Conservation (phyloP, 192 early-diverging fungal genomes). For the Phlyctochytrium arcticum region DNA sequence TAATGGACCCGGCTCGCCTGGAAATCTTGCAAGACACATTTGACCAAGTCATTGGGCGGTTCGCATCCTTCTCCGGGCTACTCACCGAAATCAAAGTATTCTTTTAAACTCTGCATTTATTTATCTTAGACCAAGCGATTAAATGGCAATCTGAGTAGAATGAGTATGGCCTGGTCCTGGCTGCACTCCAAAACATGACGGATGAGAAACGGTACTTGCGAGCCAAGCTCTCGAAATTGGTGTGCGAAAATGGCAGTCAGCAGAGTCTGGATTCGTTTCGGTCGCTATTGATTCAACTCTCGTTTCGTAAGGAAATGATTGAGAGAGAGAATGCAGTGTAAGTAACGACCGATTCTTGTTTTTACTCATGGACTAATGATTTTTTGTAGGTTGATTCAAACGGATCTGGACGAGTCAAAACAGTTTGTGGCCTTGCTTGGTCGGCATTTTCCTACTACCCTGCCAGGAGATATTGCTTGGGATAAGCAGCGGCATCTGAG, state of each 20-base stretch:
- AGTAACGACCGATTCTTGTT: background rate
- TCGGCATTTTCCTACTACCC: background rate
- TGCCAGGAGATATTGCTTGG: background rate
- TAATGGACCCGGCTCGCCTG: background rate
- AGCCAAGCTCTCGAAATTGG: conserved; percentile 3
- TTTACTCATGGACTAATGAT: background rate
- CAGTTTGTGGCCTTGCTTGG: background rate
- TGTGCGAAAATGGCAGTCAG: conserved; percentile 19
- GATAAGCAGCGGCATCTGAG: conserved; percentile 4
- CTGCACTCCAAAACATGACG: conserved; percentile 1
- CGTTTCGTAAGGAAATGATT: conserved; percentile 11
- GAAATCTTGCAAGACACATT: background rate
- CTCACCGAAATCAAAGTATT: background rate
- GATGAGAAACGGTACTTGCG: conserved; percentile 3
- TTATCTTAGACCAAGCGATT: background rate
- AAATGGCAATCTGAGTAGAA: background rate
- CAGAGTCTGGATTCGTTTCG: conserved; percentile 6
- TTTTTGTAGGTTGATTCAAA: background rate
- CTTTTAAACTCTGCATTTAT: background rate
- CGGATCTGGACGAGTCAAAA: background rate
- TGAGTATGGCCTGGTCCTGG: conserved; percentile 12
- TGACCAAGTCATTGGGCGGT: background rate
- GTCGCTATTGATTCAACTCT: conserved; percentile 1
- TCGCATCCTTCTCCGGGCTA: background rate
- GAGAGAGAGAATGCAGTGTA: conserved; percentile 18